Evolutionary conservation across 2,329 filamentous ascomycete genomes (phyloP).

Genomic region (Diaporthe citriasiana): DNA sequence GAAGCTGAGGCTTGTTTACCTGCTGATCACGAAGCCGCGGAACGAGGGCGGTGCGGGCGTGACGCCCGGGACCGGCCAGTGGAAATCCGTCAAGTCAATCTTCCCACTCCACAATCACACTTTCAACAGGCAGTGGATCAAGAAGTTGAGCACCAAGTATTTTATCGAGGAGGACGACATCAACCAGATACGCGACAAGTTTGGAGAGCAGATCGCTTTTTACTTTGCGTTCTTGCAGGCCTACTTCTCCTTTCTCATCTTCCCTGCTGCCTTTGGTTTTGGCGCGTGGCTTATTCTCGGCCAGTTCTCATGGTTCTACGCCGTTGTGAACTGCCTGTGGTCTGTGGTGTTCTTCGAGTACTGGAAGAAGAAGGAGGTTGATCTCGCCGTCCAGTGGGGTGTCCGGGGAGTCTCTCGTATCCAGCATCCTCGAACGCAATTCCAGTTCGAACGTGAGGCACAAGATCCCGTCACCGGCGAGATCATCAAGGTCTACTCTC

Average conservation of each 20-base stretch:
- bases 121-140: constrained; percentile 83
- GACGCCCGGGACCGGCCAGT: constrained; percentile 76
- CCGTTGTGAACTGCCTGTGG: constrained; percentile 85
- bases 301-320: constrained; percentile 86
- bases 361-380: constrained; percentile 94
- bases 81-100: constrained; percentile 79
- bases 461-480: constrained; percentile 88
- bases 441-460: constrained; percentile 81
- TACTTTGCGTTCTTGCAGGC: constrained; percentile 96
- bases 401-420: constrained; percentile 87
- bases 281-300: constrained; percentile 86
- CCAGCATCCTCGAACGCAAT: constrained; percentile 82
- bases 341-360: constrained; percentile 92
- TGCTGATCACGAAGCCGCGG: constrained; percentile 81
- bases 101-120: constrained; percentile 84
- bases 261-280: constrained; percentile 84
- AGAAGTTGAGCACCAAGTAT: constrained; percentile 80
- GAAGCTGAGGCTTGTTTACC: constrained; percentile 87
- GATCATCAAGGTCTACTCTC: constrained; percentile 80
- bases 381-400: constrained; percentile 89
- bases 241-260: constrained; percentile 88
- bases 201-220: constrained; percentile 89
- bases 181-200: constrained; percentile 81
- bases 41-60: constrained; percentile 86
- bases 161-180: constrained; percentile 76